Conservation (phyloP, 169 alveolate species). For the Neospora caninum region DNA sequence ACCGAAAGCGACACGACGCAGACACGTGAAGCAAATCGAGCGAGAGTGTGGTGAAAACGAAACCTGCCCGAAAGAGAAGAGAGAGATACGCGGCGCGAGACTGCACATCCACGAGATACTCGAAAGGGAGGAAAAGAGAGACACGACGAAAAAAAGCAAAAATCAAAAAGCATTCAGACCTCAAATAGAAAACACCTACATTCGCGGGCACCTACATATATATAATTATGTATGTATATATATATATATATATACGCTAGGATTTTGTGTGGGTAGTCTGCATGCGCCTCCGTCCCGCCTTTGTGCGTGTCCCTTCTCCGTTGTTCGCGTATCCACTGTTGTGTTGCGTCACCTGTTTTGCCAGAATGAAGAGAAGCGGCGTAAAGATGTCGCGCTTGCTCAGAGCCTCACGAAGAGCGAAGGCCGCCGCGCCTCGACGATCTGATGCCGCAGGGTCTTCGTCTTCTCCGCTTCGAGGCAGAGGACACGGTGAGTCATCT, state of each 20-base stretch:
- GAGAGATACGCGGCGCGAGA: background rate
- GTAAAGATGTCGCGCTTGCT: background rate
- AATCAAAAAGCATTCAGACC: no score
- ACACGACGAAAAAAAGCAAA: background rate
- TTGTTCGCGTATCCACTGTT: background rate
- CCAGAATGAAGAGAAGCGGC: conserved; percentile 7
- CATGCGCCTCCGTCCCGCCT: no score
- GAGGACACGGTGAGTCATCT: conserved; percentile 7
- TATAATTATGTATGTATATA: background rate
- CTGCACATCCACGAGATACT: no score
- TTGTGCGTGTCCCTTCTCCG: no score
- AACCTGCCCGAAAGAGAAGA: background rate
- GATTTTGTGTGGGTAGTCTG: no score
- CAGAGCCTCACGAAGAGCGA: background rate
- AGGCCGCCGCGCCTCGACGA: background rate
- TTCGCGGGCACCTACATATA: background rate
- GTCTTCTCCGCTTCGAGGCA: background rate
- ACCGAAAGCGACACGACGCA: no score
- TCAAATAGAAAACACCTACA: no score
- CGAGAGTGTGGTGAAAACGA: background rate
- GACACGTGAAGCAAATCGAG: no score
- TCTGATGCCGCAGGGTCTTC: background rate
- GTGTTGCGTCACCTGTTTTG: conserved; percentile 35
- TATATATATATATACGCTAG: background rate
- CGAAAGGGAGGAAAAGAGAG: background rate